Base-by-base conservation (phyloP, 1,284 basidiomycete species). In the Tilletia caries region DNA sequence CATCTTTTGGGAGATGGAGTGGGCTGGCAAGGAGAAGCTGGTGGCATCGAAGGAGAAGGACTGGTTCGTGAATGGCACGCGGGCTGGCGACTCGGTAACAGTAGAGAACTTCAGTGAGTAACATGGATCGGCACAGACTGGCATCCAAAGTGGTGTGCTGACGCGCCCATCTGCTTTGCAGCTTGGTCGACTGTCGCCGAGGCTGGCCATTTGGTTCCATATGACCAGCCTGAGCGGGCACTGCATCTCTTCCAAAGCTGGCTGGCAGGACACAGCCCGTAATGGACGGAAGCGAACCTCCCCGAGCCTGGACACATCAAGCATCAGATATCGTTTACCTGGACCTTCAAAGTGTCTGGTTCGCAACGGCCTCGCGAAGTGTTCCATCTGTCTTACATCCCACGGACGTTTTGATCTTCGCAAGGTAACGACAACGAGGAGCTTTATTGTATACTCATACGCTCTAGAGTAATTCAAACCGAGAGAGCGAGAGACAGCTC, bases 141-240 rank as follows among this genome's bases (percentile, higher is more conserved):
- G n/a, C 12, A 18, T 20, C 20, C 12, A 20, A 18, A 8, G 12
- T 20, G 48, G 8, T 50, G 13, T 13, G 12, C 18, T 25, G 12
- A 13, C 20, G 37, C 37, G 37, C 37, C 12, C 20, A 8, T 18
- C 6, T 13, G 6, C 48, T 13, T 50, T 50, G 20, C 48, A 50
- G 48, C 54, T 27, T 60, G 54, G 54, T 60, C 54, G 54, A 60
- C 54, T 25, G 54, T 60, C 10, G 54, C 54, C 25, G 54, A 60
- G 29, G 54, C 54, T 29, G 54, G 54, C 13, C 54, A 60, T 33
- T 25, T 60, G 8, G 54, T 60, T 10, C 54, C 54, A 6, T 60
- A 29, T 25, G 54, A 60, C 27, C 54, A 60, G 32, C 54, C 54
- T 5, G 54, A 60, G n/a, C 54, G 54, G 12, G 23, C 54, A 25